Percentiles rank a stretch among this genome's conserved stretches.
Conservation (phyloP, 768 basidiomycete genomes). For the Cystofilobasidium bisporidii region DNA sequence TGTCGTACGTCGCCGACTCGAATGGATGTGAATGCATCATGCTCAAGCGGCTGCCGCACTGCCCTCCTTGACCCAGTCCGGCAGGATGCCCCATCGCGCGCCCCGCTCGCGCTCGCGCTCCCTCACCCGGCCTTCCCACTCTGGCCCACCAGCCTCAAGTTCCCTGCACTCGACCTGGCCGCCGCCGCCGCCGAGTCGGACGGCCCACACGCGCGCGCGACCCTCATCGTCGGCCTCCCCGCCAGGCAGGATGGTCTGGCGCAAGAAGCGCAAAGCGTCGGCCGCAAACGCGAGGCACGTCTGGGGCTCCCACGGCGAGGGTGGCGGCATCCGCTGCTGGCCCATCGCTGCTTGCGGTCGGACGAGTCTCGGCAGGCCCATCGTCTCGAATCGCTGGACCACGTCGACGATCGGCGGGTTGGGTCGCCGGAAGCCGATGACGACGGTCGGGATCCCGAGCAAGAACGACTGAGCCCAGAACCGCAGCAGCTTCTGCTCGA, state of each 20-base stretch:
- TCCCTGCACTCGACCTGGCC: background rate
- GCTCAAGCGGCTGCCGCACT: no score
- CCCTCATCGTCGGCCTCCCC: background rate
- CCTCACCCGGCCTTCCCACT: constrained; percentile 7
- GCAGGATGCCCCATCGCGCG: constrained; percentile 29
- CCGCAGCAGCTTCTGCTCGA: constrained; percentile 36
- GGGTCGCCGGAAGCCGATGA: constrained; percentile 39
- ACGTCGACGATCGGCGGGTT: constrained; percentile 33
- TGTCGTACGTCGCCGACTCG: no score
- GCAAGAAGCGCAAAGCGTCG: constrained; percentile 1
- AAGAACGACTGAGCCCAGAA: constrained; percentile 42
- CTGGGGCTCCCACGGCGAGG: constrained; percentile 14
- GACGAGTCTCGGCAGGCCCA: constrained; percentile 31
- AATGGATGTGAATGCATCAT: no score
- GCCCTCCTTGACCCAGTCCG: background rate
- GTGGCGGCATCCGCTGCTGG: background rate
- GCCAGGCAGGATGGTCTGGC: background rate
- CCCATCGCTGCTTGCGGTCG: background rate
- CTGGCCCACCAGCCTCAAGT: background rate
- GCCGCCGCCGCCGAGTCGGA: constrained; percentile 11
- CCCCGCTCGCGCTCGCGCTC: constrained; percentile 35
- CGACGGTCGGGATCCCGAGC: constrained; percentile 37
- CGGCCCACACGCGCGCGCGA: constrained; percentile 31
- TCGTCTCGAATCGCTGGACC: constrained; percentile 34
- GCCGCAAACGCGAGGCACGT: constrained; percentile 10